Percentiles rank a stretch among this genome's conserved stretches.
Evolutionary conservation across 2,329 filamentous ascomycete species (phyloP).

Genomic region (Chaetomiaceae sp.): DNA sequence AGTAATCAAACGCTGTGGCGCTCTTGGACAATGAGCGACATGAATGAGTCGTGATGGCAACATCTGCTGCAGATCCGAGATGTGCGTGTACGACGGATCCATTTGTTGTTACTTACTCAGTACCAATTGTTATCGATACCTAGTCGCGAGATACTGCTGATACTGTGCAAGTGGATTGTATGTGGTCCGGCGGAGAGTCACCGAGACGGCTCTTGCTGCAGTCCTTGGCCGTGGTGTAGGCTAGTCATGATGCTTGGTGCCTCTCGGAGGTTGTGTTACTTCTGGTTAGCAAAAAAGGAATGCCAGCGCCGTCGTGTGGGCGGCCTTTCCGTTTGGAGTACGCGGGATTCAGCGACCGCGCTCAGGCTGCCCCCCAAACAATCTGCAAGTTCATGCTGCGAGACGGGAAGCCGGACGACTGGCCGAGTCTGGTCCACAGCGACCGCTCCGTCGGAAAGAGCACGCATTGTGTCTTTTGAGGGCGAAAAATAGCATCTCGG

Average conservation of each 20-base stretch:
- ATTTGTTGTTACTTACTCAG: too few species aligned
- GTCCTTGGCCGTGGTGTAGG: too few species aligned
- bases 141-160: too few species aligned
- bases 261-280: neutral
- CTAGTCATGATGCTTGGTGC: neutral
- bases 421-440: constrained; percentile 1
- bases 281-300: neutral
- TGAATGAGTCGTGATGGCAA: too few species aligned
- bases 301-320: neutral
- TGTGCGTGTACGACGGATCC: too few species aligned
- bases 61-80: too few species aligned
- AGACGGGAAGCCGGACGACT: neutral
- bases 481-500: neutral
- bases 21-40: too few species aligned
- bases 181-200: too few species aligned
- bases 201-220: too few species aligned
- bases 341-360: constrained; percentile 9
- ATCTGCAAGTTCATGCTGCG: constrained; percentile 16
- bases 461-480: neutral
- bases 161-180: too few species aligned
- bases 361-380: constrained; percentile 1
- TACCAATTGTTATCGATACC: too few species aligned
- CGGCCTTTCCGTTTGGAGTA: constrained; percentile 8
- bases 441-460: neutral
- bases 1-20: too few species aligned